Conservation (phyloP, 441 rosid species). For the Jatropha podagrica region DNA sequence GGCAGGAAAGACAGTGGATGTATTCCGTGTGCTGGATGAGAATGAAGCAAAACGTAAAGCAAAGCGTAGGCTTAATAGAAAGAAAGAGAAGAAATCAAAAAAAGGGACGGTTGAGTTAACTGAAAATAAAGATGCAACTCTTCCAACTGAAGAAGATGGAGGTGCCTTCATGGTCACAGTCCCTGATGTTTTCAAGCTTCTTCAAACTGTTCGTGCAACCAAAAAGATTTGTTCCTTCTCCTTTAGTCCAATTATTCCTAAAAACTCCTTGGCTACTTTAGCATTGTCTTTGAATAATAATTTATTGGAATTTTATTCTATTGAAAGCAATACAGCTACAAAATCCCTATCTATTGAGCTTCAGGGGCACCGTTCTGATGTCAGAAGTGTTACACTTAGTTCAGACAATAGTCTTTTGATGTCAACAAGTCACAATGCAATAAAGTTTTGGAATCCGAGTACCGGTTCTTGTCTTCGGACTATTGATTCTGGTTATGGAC, state of each 20-base stretch:
- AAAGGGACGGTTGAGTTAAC: conserved; percentile 42
- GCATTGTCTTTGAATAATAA: conserved; percentile 93
- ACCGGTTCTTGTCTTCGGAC: conserved; percentile 94
- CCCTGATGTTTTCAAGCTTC: conserved; percentile 77
- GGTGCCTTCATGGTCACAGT: conserved; percentile 39
- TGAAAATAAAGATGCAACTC: conserved; percentile 41
- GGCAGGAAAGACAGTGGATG: conserved; percentile 83
- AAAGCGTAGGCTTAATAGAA: conserved; percentile 84
- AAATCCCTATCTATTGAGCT: conserved; percentile 76
- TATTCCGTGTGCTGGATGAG: conserved; percentile 69
- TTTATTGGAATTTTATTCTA: conserved; percentile 72
- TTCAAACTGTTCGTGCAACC: conserved; percentile 75
- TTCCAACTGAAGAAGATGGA: conserved; percentile 40
- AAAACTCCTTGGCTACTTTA: conserved; percentile 60
- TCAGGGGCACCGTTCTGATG: conserved; percentile 91
- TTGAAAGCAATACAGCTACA: conserved; percentile 48
- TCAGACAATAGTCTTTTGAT: conserved; percentile 81
- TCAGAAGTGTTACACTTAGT: conserved; percentile 90
- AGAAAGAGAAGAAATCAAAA: conserved; percentile 78
- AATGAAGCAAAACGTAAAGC: conserved; percentile 85
- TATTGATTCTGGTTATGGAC: conserved; percentile 86
- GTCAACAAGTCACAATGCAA: conserved; percentile 96
- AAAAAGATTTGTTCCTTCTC: conserved; percentile 85
- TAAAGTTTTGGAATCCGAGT: conserved; percentile 96
- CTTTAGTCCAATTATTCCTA: conserved; percentile 63